phyloP scores from a whole-genome alignment of 2,329 filamentous ascomycete species.

The Grosmannia clavigera region DNA sequence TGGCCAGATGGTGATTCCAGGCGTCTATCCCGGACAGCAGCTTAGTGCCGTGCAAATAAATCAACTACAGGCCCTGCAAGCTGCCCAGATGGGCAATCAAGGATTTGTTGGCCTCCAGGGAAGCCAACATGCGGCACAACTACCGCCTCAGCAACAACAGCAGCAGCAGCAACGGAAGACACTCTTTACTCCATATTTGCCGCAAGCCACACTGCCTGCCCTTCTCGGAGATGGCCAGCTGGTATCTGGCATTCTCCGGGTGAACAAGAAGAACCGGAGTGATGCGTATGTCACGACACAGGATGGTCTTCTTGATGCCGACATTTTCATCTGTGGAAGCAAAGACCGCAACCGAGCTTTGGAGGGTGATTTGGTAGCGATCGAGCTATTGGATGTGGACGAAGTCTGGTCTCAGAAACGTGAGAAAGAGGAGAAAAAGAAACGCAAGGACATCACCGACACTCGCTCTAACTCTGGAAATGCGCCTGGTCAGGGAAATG shows the following conservation, averaged over 20 bases:
- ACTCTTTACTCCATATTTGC: constrained; percentile 93
- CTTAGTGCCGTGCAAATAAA: constrained; percentile 78
- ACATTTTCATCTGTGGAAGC: constrained; percentile 99
- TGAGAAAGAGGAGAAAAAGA: constrained; percentile 99
- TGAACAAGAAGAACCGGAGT: constrained; percentile 99
- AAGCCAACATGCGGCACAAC: constrained; percentile 60
- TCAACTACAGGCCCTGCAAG: constrained; percentile 86
- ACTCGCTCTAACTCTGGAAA: constrained; percentile 67
- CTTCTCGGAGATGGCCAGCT: constrained; percentile 85
- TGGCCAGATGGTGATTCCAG: constrained; percentile 75
- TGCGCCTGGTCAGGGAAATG: constrained; percentile 52
- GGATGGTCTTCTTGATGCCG: constrained; percentile 78
- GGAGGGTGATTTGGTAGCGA: constrained; percentile 88
- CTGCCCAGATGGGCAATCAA: constrained; percentile 70
- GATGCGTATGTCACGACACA: constrained; percentile 94
- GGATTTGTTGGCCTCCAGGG: constrained; percentile 54
- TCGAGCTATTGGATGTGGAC: constrained; percentile 93
- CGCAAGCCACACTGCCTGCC: constrained; percentile 84
- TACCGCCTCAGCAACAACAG: constrained; percentile 50
- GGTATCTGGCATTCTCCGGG: constrained; percentile 88
- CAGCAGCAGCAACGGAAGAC: constrained; percentile 93
- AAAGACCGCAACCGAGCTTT: constrained; percentile 96
- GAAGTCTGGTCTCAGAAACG: constrained; percentile 98
- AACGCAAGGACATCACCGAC: constrained; percentile 96
- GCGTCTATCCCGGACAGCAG: constrained; percentile 71